Percentiles rank a stretch among this genome's conserved stretches.
These are phyloP conservation scores for Sclerospora graminicola DNA, from an alignment of 352 stramenopile species.

Conservation along the genomic window DNA sequence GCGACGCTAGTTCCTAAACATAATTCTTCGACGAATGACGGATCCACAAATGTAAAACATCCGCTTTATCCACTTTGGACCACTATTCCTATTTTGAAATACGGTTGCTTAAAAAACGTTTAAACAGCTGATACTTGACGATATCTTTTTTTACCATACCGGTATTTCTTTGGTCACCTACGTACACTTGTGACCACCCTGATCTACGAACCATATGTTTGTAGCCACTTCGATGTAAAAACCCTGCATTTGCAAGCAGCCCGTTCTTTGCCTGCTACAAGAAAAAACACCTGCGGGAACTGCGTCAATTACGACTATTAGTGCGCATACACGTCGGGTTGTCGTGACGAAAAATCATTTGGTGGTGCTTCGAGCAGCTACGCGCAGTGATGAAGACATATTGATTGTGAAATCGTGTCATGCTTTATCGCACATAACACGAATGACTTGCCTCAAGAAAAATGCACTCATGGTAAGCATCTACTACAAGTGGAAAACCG, in stretches of 20 bases:
- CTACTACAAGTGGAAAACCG: slow-evolving; percentile 75
- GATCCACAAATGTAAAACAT: too few species aligned
- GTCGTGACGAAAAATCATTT: slow-evolving; percentile 67
- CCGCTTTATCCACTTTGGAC: too few species aligned
- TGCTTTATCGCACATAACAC: slow-evolving; percentile 49
- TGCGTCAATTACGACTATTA: slow-evolving; percentile 21
- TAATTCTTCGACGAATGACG: too few species aligned
- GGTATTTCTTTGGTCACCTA: too few species aligned
- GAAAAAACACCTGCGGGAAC: slow-evolving; percentile 35
- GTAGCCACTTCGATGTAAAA: too few species aligned
- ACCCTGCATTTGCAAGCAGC: slow-evolving; percentile 45
- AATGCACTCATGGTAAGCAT: slow-evolving; percentile 81
- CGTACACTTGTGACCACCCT: too few species aligned
- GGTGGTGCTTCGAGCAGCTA: slow-evolving; percentile 59
- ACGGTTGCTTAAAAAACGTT: too few species aligned
- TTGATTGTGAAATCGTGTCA: slow-evolving; percentile 75
- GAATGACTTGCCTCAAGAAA: slow-evolving; percentile 86
- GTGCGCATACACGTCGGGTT: slow-evolving; percentile 43
- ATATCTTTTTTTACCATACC: too few species aligned
- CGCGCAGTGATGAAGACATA: slow-evolving; percentile 60
- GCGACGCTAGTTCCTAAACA: too few species aligned
- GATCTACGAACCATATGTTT: too few species aligned
- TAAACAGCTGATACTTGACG: too few species aligned
- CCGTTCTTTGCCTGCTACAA: slow-evolving; percentile 84
- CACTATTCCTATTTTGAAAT: too few species aligned